Evolutionary conservation across 148 eudicot species (phyloP), one percentile per base, ranked within the genome.

Genomic region (Beta vulgaris): DNA sequence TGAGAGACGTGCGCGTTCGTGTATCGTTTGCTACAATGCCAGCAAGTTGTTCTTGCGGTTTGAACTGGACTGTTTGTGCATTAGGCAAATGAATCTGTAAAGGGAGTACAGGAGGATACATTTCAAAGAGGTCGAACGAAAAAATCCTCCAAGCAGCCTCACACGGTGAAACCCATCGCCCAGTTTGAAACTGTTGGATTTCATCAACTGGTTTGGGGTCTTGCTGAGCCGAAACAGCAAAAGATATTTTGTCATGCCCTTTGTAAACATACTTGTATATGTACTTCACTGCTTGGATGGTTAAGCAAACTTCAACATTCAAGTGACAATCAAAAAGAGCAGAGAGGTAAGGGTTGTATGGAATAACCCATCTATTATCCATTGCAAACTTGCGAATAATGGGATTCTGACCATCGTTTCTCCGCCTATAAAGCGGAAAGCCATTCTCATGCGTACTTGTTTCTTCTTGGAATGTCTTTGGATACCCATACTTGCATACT

Each of bases 171-270:
- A 74, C 31, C 76, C 79, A 75, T 3, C 67, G 15, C 0, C 60
- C 78, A 6, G 43, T 5, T 29, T 74, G 82, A 37, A 11, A 79
- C 6, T 36, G 1, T 21, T 23, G 0, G 48, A 79, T 79, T 25
- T 79, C 74, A 43, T 79, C 69, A 54, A 55, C 29, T 9, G 15
- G 31, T 1, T 8, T 28, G 1, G 57, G n/a, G 1, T 13, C 26
- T 0, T 26, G 1, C 1, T 13, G n/a, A n/a, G n/a, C 19, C 8
- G 21, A 25, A 3, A 79, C 4, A 15, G 7, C 19, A 6, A 73
- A 58, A 0, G 35, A 14, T 19, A 61, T 23, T 21, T n/a, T 44
- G 57, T 81, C 81, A 39, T 73, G 57, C 0, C 83, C 83, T n/a
- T 21, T 51, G 0, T 51, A 51, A 2, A 51, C 57, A 51, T 51